phyloP scores from a whole-genome alignment of 768 basidiomycete genomes.

The Kwoniella heveanensis region DNA sequence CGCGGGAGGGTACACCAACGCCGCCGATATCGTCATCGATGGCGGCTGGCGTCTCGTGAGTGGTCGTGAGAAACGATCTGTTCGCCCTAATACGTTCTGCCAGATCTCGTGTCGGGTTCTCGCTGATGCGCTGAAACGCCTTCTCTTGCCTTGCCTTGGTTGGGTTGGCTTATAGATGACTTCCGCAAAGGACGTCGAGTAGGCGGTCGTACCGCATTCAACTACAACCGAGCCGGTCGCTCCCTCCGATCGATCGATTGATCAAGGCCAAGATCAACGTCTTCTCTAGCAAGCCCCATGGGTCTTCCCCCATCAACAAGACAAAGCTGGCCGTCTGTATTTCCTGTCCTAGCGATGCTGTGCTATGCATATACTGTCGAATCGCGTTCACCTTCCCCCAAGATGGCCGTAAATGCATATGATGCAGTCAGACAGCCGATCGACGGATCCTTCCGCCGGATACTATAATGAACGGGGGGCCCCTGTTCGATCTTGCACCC shows the following conservation, averaged over 20 bases:
- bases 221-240: too few species aligned
- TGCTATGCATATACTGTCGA: background rate
- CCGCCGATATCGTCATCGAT: conserved; percentile 32
- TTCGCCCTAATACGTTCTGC: too few species aligned
- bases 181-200: background rate
- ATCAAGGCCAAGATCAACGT: too few species aligned
- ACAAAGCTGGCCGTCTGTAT: too few species aligned
- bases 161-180: background rate
- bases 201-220: too few species aligned
- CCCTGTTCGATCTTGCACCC: background rate
- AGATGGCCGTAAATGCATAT: background rate
- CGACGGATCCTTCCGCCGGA: background rate
- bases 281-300: too few species aligned
- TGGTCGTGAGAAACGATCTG: background rate
- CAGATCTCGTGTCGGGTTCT: too few species aligned
- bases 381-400: background rate
- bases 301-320: too few species aligned
- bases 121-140: too few species aligned
- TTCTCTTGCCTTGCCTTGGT: background rate
- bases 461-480: too few species aligned
- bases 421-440: too few species aligned
- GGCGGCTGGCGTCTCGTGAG: conserved; percentile 43
- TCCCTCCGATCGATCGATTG: too few species aligned
- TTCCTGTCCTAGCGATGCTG: background rate
- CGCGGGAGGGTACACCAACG: conserved; percentile 49